Evolutionary conservation across 169 alveolate genomes (phyloP), one percentile per base, ranked within the genome.

Genomic region (Babesia sp.): DNA sequence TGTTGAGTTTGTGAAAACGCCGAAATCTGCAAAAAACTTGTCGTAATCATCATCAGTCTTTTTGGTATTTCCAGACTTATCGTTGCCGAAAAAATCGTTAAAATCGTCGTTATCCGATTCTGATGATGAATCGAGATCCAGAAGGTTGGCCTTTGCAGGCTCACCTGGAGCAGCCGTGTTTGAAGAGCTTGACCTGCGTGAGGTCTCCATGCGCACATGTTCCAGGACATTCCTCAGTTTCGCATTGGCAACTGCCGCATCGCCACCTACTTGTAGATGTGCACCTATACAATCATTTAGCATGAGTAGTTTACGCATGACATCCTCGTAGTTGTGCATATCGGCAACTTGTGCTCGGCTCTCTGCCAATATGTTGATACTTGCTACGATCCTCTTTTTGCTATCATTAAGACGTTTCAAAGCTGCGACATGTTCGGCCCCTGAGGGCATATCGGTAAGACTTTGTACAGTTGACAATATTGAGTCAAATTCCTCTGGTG

Each of bases 281-380:
- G 70, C 59, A 16, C 64, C 71, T 20, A 53, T 51, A 50, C 75
- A 67, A 64, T 80, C 88, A 55, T 80, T 80, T 3, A 80, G 73
- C 55, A 39, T 57, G 20, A 80, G 64, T 73, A 80, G 44, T 56
- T 71, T 80, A 46, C 55, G 44, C 72, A 80, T 45, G 18, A 80
- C 22, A 41, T 55, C 77, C 44, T 56, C 58, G 41, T 80, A 56
- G 33, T 26, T 67, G 9, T n/a, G 36, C 33, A 16, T 26, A 36
- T 70, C 50, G 24, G 57, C 11, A 24, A 33, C 34, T 31, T 37
- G 73, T n/a, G 53, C 24, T 1, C 79, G 46, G 37, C 44, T 29
- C 56, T 69, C 75, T 9, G 80, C 54, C 60, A 80, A 20, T 7
- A 80, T 69, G 58, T 71, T 69, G 37, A 80, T 80, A 45, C 78